Percentiles rank a stretch among this genome's conserved stretches.
phyloP scores from a whole-genome alignment of 208 protist genomes.

The Leishmania tropica region DNA sequence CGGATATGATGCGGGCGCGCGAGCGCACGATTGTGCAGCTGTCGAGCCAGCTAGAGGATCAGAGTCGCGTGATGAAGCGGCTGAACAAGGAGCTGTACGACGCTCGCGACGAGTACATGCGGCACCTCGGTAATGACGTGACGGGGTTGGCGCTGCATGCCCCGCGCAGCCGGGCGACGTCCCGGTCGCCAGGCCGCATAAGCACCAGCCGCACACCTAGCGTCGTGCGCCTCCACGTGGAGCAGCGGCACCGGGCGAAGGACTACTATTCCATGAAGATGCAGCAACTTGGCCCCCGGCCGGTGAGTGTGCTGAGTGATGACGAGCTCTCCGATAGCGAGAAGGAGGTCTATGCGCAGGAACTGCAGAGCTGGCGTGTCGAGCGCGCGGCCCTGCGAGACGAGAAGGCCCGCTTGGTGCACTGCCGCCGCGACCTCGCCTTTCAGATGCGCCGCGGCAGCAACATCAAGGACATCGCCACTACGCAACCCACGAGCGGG shows the following conservation, averaged over 20 bases:
- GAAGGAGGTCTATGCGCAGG: constrained; percentile 22
- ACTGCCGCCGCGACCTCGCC: constrained; percentile 45
- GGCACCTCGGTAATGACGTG: constrained; percentile 26
- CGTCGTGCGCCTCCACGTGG: constrained; percentile 28
- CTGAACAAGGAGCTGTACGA: constrained; percentile 43
- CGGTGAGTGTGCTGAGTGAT: constrained; percentile 44
- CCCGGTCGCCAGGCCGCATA: background rate
- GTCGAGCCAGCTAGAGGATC: constrained; percentile 2
- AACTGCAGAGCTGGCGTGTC: constrained; percentile 47
- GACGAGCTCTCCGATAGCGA: constrained; percentile 42
- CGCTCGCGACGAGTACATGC: constrained; percentile 27
- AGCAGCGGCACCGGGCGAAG: constrained; percentile 22
- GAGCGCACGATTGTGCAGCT: constrained; percentile 29
- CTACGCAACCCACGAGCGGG: constrained; percentile 29
- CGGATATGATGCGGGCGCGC: constrained; percentile 29
- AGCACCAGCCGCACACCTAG: background rate
- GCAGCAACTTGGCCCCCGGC: constrained; percentile 6
- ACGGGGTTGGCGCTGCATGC: constrained; percentile 23
- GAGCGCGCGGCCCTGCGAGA: constrained; percentile 52
- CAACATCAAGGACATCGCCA: constrained; percentile 66
- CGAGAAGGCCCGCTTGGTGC: constrained; percentile 32
- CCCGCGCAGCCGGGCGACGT: constrained; percentile 1
- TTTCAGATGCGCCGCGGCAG: constrained; percentile 63
- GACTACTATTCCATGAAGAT: constrained; percentile 31
- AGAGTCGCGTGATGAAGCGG: constrained; percentile 4